Percentiles rank a stretch among this genome's conserved stretches.
Evolutionary conservation across 345 rosid genomes (phyloP).

Genomic region (Syzygium aromaticum): DNA sequence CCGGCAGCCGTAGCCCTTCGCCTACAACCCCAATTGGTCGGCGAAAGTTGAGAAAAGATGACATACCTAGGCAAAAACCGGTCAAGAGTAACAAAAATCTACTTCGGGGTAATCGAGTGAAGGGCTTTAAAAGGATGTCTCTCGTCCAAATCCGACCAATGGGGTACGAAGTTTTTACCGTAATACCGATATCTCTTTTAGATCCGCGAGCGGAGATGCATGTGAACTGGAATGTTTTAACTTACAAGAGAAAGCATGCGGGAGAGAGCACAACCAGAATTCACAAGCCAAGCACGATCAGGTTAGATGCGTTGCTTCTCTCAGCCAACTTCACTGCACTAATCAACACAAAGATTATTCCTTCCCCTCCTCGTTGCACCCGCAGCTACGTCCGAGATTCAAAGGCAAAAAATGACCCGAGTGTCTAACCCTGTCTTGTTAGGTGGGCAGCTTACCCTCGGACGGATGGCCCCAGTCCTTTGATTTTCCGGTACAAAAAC

Average conservation of each 20-base stretch:
- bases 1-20: no score
- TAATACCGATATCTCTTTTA: neutral
- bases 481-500: neutral
- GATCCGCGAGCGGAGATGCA: rapidly evolving
- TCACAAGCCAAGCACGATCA: neutral
- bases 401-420: neutral
- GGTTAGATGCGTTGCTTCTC: neutral
- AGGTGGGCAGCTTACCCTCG: neutral
- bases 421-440: neutral
- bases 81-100: no score
- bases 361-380: neutral
- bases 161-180: rapidly evolving
- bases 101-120: rapidly evolving
- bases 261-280: neutral
- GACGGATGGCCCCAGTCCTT: neutral
- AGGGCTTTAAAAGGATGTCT: rapidly evolving
- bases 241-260: neutral
- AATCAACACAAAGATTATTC: neutral
- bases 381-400: neutral
- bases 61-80: no score
- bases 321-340: neutral
- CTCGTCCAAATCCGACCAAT: neutral
- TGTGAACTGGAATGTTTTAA: no score
- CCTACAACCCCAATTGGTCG: no score
- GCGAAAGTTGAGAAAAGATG: no score